Base-by-base conservation (phyloP, 305 asterid genomes). In the Rubia peregrina region DNA sequence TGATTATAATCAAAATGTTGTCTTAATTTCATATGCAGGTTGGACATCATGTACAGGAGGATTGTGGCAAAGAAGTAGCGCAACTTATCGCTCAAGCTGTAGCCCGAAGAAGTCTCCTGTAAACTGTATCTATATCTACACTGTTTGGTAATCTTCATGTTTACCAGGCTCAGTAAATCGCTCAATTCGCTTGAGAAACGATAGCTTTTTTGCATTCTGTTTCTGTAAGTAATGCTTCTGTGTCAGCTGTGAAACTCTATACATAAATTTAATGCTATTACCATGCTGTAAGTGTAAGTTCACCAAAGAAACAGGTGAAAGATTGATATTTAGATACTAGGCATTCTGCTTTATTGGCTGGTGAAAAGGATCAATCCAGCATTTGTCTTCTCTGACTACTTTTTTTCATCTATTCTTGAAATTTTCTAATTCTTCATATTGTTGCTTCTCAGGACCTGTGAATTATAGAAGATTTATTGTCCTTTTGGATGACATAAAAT, bases 31-130 rank as follows among this genome's bases (percentile, higher is more conserved):
- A 42, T 56, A 65, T 73, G 56, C 88, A 93, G 96, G 94, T 90
- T 13, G 98, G 97, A 74, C 97, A 94, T 83, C 97, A 94, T 78
- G 90, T 88, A 78, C 98, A 91, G 87, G 96, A 93, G 81, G 98
- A 93, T 80, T 83, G 88, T 71, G 75, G 97, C 13, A 96, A 93
- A 76, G 98, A 91, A 79, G 22, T 93, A 71, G 96, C 88, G n/a
- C 82, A 87, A 65, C 59, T 87, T 67, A 83, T 93, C 70, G 94
- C 89, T 65, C 81, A 86, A 75, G 81, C 88, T 55, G 77, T 83
- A 60, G 76, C 85, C 80, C 83, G 77, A 78, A 80, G 82, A 80
- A 78, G 51, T 70, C 57, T 53, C 40, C 73, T 68, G 51, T 84
- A 74, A 74, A 65, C 61, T 46, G 16, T 67, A 16, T 22, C 67